Evolutionary conservation across 208 protist species (phyloP).

Genomic region (Wallacemonas sp.): DNA sequence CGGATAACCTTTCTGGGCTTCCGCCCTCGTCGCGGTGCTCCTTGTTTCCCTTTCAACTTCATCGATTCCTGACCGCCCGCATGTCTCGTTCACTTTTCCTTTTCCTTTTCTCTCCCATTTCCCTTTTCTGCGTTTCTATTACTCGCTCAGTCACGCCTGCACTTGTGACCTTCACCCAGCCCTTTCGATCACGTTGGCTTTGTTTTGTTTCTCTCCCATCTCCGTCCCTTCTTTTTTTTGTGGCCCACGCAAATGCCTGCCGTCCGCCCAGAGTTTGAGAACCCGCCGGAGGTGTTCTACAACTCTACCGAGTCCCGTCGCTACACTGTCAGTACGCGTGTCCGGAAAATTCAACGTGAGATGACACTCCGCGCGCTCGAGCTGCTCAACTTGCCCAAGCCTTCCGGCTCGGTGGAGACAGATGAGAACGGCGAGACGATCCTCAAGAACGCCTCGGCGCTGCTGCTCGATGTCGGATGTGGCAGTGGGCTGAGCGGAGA

Average conservation of each 20-base stretch:
- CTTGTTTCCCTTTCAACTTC: too few species aligned
- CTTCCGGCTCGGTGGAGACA: not conserved
- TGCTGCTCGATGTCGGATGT: slow-evolving; percentile 99
- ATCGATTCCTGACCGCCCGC: too few species aligned
- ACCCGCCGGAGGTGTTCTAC: slow-evolving; percentile 97
- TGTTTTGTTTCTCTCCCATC: slow-evolving; percentile 12
- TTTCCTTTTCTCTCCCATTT: too few species aligned
- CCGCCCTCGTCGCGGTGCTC: too few species aligned
- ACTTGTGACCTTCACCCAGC: not conserved
- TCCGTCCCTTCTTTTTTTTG: too few species aligned
- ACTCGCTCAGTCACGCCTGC: too few species aligned
- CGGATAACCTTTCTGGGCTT: too few species aligned
- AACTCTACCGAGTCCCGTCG: slow-evolving; percentile 93
- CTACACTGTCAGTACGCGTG: slow-evolving; percentile 95
- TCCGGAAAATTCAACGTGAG: slow-evolving; percentile 96
- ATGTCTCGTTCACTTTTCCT: too few species aligned
- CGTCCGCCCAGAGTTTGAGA: slow-evolving; percentile 90
- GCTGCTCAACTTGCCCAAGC: slow-evolving; percentile 91
- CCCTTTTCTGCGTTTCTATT: too few species aligned
- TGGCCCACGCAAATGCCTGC: slow-evolving; percentile 44
- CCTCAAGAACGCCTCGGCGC: slow-evolving; percentile 24
- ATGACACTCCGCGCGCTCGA: slow-evolving; percentile 98
- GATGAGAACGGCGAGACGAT: slow-evolving; percentile 16
- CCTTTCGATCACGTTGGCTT: not conserved
- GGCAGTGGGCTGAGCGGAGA: slow-evolving; percentile 97